Evolutionary conservation across 257 asterid species (phyloP), one percentile per base, ranked within the genome.

Genomic region (Nyctanthes arbortristis): DNA sequence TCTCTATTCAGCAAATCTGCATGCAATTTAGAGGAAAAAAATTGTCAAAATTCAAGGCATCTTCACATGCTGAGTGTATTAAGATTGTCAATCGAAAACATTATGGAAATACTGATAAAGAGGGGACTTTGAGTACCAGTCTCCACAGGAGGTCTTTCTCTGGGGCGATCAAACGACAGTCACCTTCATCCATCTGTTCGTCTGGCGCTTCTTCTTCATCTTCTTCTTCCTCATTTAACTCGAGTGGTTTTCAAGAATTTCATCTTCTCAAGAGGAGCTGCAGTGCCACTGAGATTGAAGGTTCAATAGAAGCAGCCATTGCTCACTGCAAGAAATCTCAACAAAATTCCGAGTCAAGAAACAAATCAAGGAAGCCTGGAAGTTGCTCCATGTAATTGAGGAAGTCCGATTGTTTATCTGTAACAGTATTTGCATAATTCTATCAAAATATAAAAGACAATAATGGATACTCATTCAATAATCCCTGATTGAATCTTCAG

Each of bases 241-340:
- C 93, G 2, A 77, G 80, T 61, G 84, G 79, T 22, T 67, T 70
- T 66, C 57, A 71, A 59, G 88, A 85, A 63, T 49, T 81, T 7
- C 78, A 81, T 2, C 45, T 67, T 12, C 80, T 78, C 7, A 81
- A 87, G 76, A 84, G 96, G 64, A 91, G 91, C 75, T 82, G 91
- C 76, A 84, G 90, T 69, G 89, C 76, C 3, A 82, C 81, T 10
- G 96, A 89, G 80, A 69, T 83, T 45, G 97, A 93, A 72, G 67
- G 81, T 1, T 87, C 95, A 2, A 85, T 92, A 69, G 85, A 93
- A 62, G 97, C 89, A 2, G 98, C 98, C 31, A 93, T 93, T 74
- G 97, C 90, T 56, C 92, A 93, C 63, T 93, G 98, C 85, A 90
- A 88, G 79, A 85, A 78, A 45, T 88, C 97, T 70, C 86, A 86